Evolutionary conservation across 257 asterid genomes (phyloP), one percentile per base, ranked within the genome.

Genomic region (Solanum etuberosum): DNA sequence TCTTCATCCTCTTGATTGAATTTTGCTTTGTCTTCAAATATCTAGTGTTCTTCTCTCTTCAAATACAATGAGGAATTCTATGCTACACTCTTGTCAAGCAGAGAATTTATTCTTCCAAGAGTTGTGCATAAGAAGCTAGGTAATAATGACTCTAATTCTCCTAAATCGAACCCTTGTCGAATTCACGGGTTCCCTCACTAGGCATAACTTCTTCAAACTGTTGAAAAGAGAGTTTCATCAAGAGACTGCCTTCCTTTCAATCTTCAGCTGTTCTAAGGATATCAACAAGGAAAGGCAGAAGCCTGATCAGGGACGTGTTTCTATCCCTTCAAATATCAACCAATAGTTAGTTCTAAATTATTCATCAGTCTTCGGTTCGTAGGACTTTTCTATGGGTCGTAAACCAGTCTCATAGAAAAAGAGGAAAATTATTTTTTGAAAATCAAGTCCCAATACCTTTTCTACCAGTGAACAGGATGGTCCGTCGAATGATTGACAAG

Each of bases 181-280:
- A 42, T 43, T 16, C 27, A 78, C 1, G 1, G 5, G n/a, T 40
- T 25, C 15, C 63, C 84, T 78, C 25, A 3, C 38, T 14, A 48
- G 63, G 94, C 84, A 89, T 72, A 73, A 86, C 25, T 91, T 94
- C 72, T 90, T 90, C 86, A 91, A 88, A 67, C 32, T 91, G 16
- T 91, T 92, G 92, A 92, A 91, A 92, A 91, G 59, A 82, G 81
- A 84, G 81, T 85, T 43, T 93, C 18, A 46, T 89, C 11, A 90
- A 87, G 65, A 85, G 88, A 71, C 21, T 91, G 4, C 87, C 93
- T 37, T 89, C 92, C 57, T 88, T 92, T 71, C 91, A 89, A 9
- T 91, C 92, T n/a, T 59, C 86, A 21, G 86, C 87, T 42, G 77
- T 87, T 35, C 84, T 92, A 10, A 90, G 83, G 77, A 42, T 87